These are phyloP conservation scores for Xerocomellus amylosporus DNA, from an alignment of 768 basidiomycete species.

Conservation along the genomic window DNA sequence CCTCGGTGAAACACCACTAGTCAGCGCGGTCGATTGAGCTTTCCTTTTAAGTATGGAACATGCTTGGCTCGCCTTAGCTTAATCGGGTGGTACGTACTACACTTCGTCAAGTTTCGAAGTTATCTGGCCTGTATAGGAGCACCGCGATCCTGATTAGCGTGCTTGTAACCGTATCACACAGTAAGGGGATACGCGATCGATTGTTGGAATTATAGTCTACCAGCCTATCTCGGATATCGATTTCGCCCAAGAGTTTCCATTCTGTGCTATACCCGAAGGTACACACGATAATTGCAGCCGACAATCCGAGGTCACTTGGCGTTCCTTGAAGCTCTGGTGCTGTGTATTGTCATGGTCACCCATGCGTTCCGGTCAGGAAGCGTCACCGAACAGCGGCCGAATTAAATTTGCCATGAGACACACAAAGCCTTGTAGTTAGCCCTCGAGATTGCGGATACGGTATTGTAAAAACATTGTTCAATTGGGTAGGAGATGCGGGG, in stretches of 20 bases:
- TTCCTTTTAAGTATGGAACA: too few relatives aligned
- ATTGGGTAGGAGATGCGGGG: constrained; percentile 37
- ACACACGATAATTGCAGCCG: not conserved
- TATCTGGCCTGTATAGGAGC: not conserved
- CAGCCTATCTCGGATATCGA: not conserved
- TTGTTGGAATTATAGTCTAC: not conserved
- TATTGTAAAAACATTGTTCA: constrained; percentile 41
- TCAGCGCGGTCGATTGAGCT: not conserved
- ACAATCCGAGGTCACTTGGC: not conserved
- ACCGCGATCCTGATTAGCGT: not conserved
- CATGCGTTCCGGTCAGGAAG: constrained; percentile 11
- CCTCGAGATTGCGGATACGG: constrained; percentile 31
- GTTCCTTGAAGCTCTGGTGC: constrained; percentile 2
- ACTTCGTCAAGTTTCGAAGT: not conserved
- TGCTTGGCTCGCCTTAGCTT: too few relatives aligned
- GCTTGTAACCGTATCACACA: not conserved
- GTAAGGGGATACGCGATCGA: not conserved
- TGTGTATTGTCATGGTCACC: constrained; percentile 18
- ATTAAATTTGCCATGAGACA: constrained; percentile 7
- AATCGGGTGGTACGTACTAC: not conserved
- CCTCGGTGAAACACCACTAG: not conserved
- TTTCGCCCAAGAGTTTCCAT: not conserved
- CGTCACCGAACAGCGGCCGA: constrained; percentile 4
- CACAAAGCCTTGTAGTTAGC: constrained; percentile 29
- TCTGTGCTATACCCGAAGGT: not conserved